Conservation (phyloP, 805 yeast species). For the Ogataea glucozyma region DNA sequence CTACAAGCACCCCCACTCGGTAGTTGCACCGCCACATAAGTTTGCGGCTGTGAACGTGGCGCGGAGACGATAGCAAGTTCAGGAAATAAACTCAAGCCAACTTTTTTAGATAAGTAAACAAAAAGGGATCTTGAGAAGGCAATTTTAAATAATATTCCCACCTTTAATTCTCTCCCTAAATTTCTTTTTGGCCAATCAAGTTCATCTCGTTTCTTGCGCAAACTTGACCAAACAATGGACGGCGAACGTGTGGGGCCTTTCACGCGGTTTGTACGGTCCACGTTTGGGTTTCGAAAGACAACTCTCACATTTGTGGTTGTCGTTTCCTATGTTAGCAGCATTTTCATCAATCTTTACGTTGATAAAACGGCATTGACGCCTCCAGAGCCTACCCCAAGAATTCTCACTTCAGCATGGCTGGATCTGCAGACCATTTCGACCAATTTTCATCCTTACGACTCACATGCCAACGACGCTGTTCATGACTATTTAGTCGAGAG, state of each 20-base stretch:
- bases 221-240: too few species aligned
- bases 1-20: too few species aligned
- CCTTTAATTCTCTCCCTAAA: too few species aligned
- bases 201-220: too few species aligned
- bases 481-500: conserved; percentile 61
- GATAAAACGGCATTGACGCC: conserved; percentile 43
- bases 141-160: too few species aligned
- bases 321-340: conserved; percentile 45
- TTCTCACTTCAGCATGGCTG: conserved; percentile 56
- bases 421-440: conserved; percentile 70
- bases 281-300: conserved; percentile 74
- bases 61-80: too few species aligned
- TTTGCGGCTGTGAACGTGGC: too few species aligned
- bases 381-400: conserved; percentile 44
- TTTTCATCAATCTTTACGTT: conserved; percentile 35
- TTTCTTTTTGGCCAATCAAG: too few species aligned
- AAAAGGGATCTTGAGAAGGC: too few species aligned
- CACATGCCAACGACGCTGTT: conserved; percentile 73
- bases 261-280: conserved; percentile 41
- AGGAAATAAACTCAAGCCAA: too few species aligned
- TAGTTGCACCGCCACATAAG: too few species aligned
- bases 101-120: too few species aligned
- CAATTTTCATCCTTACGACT: conserved; percentile 74
- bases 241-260: conserved; percentile 23
- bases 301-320: conserved; percentile 59